Conservation (phyloP, 2,329 filamentous ascomycete genomes). For the Ramularia collo-cygni region DNA sequence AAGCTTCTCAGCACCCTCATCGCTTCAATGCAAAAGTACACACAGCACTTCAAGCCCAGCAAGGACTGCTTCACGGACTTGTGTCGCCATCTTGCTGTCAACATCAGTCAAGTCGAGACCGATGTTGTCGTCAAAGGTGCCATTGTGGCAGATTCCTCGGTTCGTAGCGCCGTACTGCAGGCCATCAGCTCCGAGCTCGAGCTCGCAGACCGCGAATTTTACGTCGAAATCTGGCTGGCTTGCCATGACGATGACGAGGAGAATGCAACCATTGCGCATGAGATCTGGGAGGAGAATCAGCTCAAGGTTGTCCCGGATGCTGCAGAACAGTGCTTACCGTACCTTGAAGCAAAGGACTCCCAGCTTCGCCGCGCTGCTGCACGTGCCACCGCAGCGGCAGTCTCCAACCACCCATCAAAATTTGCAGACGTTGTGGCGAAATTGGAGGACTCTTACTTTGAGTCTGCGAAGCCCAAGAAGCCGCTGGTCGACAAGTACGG, state of each 20-base stretch:
- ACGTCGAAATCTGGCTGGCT: conserved; percentile 86
- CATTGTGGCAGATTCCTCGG: conserved; percentile 70
- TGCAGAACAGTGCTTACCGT: conserved; percentile 59
- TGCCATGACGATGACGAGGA: conserved; percentile 87
- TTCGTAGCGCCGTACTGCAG: conserved; percentile 79
- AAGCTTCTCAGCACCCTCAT: conserved; percentile 68
- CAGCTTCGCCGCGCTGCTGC: conserved; percentile 81
- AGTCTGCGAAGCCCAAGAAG: conserved; percentile 73
- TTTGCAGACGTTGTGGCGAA: conserved; percentile 57
- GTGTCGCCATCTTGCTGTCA: conserved; percentile 75
- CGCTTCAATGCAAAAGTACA: conserved; percentile 77
- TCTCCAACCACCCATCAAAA: conserved; percentile 53
- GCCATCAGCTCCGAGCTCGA: conserved; percentile 88
- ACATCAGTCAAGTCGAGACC: conserved; percentile 68
- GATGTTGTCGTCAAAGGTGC: conserved; percentile 67
- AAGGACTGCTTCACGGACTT: conserved; percentile 88
- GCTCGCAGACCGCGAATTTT: conserved; percentile 77
- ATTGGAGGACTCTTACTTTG: conserved; percentile 65
- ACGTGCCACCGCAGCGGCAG: conserved; percentile 68
- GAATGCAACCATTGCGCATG: conserved; percentile 72
- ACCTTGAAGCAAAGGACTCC: conserved; percentile 70
- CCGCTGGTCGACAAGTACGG: conserved; percentile 88
- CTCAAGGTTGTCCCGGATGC: conserved; percentile 63
- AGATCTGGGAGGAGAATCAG: conserved; percentile 93
- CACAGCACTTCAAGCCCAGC: conserved; percentile 88